phyloP scores from a whole-genome alignment of 805 yeast genomes.

The Cyberlindnera sargentensis region DNA sequence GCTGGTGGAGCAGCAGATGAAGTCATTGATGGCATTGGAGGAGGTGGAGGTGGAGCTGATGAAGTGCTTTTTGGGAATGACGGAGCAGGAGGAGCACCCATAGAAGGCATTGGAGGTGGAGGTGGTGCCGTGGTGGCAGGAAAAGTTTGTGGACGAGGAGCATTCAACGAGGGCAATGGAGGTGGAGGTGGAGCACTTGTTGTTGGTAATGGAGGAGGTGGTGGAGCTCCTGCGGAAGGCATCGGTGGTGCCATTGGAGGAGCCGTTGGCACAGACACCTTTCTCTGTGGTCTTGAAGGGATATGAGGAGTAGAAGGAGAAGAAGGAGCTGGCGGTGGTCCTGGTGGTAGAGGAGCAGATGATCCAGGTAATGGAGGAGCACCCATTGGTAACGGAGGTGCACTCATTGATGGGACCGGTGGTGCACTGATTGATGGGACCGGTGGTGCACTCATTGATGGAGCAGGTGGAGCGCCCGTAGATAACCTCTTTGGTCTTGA shows the following conservation, averaged over 20 bases:
- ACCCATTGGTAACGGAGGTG: too few relatives aligned
- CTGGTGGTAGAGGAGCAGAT: conserved; percentile 16
- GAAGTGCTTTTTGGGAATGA: conserved; percentile 11
- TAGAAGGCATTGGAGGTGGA: conserved; percentile 23
- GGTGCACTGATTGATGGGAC: conserved; percentile 16
- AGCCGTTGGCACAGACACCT: too few relatives aligned
- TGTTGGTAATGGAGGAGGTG: conserved; percentile 24
- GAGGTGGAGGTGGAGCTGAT: neutral
- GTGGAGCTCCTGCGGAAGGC: neutral
- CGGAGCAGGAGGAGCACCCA: conserved; percentile 9
- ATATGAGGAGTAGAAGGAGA: neutral
- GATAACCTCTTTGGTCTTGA: conserved; percentile 15
- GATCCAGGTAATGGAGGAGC: conserved; percentile 18
- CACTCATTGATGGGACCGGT: neutral
- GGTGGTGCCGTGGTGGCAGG: conserved; percentile 9
- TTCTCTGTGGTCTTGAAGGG: too few relatives aligned
- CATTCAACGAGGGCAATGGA: conserved; percentile 10
- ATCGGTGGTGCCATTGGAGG: conserved; percentile 22
- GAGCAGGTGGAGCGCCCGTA: conserved; percentile 13
- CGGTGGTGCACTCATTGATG: conserved; percentile 15
- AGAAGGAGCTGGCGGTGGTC: conserved; percentile 5
- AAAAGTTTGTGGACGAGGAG: conserved; percentile 11
- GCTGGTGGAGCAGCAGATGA: conserved; percentile 12
- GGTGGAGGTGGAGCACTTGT: conserved; percentile 23
- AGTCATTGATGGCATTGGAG: conserved; percentile 12